Base-by-base conservation (phyloP, 164 flowering plant genomes). In the Annona squamosa region DNA sequence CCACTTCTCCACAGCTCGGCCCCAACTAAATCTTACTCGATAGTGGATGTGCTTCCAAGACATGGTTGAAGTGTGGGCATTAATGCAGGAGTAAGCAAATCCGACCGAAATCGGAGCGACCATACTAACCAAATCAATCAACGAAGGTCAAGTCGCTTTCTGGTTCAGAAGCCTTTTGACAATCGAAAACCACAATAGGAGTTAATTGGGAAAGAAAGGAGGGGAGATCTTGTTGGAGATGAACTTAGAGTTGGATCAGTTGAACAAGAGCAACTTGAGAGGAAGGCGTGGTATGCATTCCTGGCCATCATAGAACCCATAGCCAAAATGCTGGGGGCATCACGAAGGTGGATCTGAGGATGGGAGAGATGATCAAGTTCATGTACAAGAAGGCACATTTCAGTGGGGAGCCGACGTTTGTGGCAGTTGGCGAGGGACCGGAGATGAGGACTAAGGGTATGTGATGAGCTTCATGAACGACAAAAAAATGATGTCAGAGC, bases 291-390 rank as follows among this genome's bases (percentile, higher is more conserved):
- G 78, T 86, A 48, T 73, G 84, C 63, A 2, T 88, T 84, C 69
- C 43, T 86, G 72, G 91, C 89, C 0, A 81, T 88, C 42, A 87
- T 85, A 0, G 89, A 88, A 43, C 88, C 88, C 91, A 1, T 88
- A 88, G 89, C 91, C 91, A 0, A 88, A 80, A 64, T 80, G 83
- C 66, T 74, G 77, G 1, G 0, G 91, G 91, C 18, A 56, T 88
- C 3, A 88, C 89, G 0, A 88, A 84, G 76, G 87, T 88, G 5
- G 89, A 86, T 67, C 68, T 88, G 68, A 76, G 13, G 47, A 85
- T 80, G 0, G 86, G 85, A 0, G 42, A 59, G 4, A 84, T 84
- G 46, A 70, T 52, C 1, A 83, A 79, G 63, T 83, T 74, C 44
- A 2, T 81, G 74, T 84, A 86, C 62, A 89, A 86, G 0, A 73